Evolutionary conservation across 1,139 yeast genomes (phyloP).

Genomic region (Nadsonia starkeyi-henricii): DNA sequence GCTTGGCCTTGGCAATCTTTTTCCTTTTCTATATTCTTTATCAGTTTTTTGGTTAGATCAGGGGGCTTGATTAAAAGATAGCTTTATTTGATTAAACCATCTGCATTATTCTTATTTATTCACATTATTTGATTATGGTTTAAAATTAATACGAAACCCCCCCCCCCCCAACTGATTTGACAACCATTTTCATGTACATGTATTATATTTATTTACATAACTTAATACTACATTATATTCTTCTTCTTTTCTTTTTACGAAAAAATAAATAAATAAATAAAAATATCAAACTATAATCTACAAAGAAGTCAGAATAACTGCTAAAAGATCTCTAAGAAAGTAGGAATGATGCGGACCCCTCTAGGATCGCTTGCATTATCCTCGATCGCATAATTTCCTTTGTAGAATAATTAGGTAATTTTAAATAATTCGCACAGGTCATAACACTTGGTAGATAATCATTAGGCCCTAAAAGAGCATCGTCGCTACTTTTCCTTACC

Average conservation of each 20-base stretch:
- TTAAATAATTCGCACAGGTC: slow-evolving; percentile 95
- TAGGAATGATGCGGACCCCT: slow-evolving; percentile 82
- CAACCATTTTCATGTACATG: too few species aligned
- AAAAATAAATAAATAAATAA: too few species aligned
- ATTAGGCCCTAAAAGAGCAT: slow-evolving; percentile 46
- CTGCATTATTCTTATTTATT: too few species aligned
- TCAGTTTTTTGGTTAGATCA: slow-evolving; percentile 30
- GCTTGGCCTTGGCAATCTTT: slow-evolving; percentile 43
- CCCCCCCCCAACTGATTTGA: too few species aligned
- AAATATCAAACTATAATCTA: too few species aligned
- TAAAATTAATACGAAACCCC: too few species aligned
- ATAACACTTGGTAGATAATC: slow-evolving; percentile 90
- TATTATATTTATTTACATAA: too few species aligned
- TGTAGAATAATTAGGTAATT: slow-evolving; percentile 68
- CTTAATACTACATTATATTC: too few species aligned
- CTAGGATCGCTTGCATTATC: slow-evolving; percentile 58
- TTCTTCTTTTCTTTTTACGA: too few species aligned
- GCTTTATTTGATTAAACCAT: too few species aligned
- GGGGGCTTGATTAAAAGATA: not conserved
- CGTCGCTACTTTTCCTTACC: slow-evolving; percentile 63
- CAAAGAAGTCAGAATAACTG: too few species aligned
- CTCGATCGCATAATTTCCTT: slow-evolving; percentile 44
- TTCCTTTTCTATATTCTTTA: slow-evolving; percentile 54
- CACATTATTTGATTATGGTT: too few species aligned
- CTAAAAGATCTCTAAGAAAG: slow-evolving; percentile 47